Evolutionary conservation across 176 grass and related monocot species (phyloP).

Genomic region (Saccharum spontaneum): DNA sequence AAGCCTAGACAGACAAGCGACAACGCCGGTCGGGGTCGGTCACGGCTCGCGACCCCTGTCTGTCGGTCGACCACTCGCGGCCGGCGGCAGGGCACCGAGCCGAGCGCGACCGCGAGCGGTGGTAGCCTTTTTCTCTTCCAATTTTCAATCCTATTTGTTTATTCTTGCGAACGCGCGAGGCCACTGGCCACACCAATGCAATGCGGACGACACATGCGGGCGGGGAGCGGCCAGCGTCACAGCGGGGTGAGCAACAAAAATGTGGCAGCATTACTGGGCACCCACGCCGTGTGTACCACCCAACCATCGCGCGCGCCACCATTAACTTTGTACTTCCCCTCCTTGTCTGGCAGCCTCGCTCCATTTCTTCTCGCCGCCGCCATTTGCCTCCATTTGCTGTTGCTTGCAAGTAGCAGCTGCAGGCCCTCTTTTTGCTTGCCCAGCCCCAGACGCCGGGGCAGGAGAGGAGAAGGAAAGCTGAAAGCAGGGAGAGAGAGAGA

Average conservation of each 20-base stretch:
- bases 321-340: neutral
- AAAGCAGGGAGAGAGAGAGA: too few relatives aligned
- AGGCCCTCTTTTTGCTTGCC: neutral
- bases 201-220: slow-evolving; percentile 2
- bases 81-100: neutral
- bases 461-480: too few relatives aligned
- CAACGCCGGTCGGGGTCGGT: slow-evolving; percentile 37
- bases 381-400: slow-evolving; percentile 7
- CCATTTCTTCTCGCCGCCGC: neutral
- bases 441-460: neutral
- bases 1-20: neutral
- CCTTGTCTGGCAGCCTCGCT: neutral
- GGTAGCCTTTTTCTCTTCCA: neutral
- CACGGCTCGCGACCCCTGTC: slow-evolving; percentile 40
- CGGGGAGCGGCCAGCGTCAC: neutral
- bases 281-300: slow-evolving; percentile 54
- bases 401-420: slow-evolving; percentile 32
- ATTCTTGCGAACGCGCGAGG: too few relatives aligned
- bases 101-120: neutral
- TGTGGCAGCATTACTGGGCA: neutral
- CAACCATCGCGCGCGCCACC: slow-evolving; percentile 41
- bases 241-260: slow-evolving; percentile 6
- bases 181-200: neutral
- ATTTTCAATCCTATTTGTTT: neutral
- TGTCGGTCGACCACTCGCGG: neutral